phyloP scores from a whole-genome alignment of 169 alveolate species.

The Amoebophrya sp. region DNA sequence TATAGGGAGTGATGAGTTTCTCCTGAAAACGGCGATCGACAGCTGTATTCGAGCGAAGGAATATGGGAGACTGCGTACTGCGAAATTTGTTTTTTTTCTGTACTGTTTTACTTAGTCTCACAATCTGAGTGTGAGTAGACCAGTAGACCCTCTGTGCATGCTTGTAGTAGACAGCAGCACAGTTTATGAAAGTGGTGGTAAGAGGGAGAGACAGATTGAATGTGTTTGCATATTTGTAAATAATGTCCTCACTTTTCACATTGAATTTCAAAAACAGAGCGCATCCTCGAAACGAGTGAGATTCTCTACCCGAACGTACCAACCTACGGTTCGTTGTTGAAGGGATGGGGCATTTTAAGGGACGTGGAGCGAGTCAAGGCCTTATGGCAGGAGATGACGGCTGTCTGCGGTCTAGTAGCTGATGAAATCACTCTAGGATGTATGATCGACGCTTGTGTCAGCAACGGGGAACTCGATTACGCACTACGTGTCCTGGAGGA shows the following conservation, averaged over 20 bases:
- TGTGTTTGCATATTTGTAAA: no score
- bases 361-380: background rate
- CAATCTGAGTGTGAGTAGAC: no score
- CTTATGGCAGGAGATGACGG: conserved; percentile 10
- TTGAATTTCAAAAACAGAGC: no score
- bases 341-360: background rate
- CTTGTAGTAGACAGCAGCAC: no score
- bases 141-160: no score
- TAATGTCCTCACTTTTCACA: no score
- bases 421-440: background rate
- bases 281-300: background rate
- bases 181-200: no score
- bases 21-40: background rate
- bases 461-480: background rate
- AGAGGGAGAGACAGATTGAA: no score
- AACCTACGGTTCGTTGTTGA: background rate
- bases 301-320: background rate
- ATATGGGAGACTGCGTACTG: background rate
- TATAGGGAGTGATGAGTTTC: background rate
- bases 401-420: background rate
- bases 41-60: background rate
- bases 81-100: background rate
- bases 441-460: conserved; percentile 3
- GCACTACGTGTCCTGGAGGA: background rate
- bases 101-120: no score